A percentile compares a stretch with the other conserved stretches of the same genome.
Conservation (phyloP, 1,139 yeast genomes). For the Saccharomycopsis hybrid region DNA sequence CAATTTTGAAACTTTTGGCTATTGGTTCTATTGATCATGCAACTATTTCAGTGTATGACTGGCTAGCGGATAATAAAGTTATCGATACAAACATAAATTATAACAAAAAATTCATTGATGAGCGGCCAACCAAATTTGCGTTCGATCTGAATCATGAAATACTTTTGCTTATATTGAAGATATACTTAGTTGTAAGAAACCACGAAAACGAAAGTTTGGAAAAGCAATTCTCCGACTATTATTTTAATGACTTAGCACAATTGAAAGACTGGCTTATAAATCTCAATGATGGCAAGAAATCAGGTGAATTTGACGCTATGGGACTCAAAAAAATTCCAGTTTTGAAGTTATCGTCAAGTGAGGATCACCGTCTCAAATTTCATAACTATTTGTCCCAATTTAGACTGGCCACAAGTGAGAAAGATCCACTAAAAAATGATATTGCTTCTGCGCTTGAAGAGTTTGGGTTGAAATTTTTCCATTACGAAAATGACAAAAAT, state of each 20-base stretch:
- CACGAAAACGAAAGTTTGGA: neutral
- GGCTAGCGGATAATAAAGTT: constrained; percentile 5
- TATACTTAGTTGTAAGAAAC: neutral
- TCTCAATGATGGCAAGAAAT: no score
- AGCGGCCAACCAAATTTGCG: constrained; percentile 3
- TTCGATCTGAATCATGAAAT: neutral
- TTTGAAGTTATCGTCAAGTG: no score
- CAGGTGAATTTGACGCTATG: no score
- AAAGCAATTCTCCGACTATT: neutral
- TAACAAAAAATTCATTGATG: constrained; percentile 2
- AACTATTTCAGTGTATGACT: constrained; percentile 8
- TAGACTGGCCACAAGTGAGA: no score
- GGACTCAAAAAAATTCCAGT: no score
- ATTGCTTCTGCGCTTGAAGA: no score
- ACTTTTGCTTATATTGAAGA: constrained; percentile 2
- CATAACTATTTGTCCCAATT: no score
- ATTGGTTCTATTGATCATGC: constrained; percentile 16
- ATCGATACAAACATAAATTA: neutral
- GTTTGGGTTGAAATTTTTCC: neutral
- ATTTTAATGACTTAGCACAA: neutral
- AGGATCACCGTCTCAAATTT: no score
- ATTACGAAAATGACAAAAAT: neutral
- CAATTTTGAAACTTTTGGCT: constrained; percentile 10
- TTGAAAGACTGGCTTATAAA: neutral
- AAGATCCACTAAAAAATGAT: no score